Conservation (phyloP, 176 grass and related monocot genomes). For the Phoenix dactylifera region DNA sequence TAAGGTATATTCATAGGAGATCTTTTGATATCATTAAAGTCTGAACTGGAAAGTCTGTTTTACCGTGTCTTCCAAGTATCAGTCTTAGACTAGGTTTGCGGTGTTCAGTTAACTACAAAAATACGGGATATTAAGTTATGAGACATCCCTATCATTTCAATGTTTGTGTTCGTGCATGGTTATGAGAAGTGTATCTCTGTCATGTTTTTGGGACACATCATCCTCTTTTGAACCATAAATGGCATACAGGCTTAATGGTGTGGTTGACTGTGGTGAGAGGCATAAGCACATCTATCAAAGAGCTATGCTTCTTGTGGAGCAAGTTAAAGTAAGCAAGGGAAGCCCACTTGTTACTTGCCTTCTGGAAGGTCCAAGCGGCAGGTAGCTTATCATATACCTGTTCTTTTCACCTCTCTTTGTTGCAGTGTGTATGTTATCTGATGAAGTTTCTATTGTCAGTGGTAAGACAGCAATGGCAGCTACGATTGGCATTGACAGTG, state of each 20-base stretch:
- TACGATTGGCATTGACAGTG: constrained; percentile 81
- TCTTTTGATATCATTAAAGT: no score
- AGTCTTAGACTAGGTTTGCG: not conserved
- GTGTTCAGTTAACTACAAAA: not conserved
- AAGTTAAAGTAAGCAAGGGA: constrained; percentile 86
- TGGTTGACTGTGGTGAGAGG: constrained; percentile 78
- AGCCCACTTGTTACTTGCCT: constrained; percentile 96
- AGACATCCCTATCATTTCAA: no score
- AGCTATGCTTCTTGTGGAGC: constrained; percentile 85
- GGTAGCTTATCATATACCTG: constrained; percentile 18
- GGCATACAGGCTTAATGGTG: constrained; percentile 55
- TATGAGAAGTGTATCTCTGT: not conserved
- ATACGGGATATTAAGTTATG: no score
- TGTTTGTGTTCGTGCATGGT: no score
- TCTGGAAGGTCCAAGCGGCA: constrained; percentile 83
- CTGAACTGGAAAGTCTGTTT: no score
- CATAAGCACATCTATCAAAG: constrained; percentile 66
- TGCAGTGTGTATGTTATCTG: constrained; percentile 6
- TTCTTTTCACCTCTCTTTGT: constrained; percentile 4
- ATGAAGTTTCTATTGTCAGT: constrained; percentile 18
- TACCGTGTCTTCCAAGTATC: no score
- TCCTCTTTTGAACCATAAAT: not conserved
- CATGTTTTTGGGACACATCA: not conserved
- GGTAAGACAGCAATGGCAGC: constrained; percentile 68
- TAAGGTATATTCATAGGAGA: no score